Base-by-base conservation (phyloP, 495 filamentous ascomycete genomes). In the Penicillium maclennaniae region DNA sequence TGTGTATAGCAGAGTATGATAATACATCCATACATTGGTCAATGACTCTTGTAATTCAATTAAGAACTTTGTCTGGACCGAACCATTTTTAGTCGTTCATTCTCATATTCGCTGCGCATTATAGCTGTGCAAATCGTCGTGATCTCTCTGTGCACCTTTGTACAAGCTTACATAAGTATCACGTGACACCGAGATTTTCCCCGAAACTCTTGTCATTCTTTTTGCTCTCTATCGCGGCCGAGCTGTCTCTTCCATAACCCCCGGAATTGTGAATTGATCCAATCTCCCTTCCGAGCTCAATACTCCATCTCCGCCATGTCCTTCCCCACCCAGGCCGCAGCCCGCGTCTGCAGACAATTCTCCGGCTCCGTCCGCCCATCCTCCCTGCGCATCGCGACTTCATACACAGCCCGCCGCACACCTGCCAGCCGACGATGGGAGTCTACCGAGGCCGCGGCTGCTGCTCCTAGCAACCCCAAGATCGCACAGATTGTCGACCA, bases 401-500 rank as follows among this genome's bases (percentile, higher is more conserved):
- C 72, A 74, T 78, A 73, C 59, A 65, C 63, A 62, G 65, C 67
- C 59, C 70, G 67, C 61, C 63, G 70, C 65, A 73, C 71, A 56
- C 58, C 69, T 52, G 63, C 53, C 58, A 58, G 63, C 62, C 71
- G 72, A 58, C 67, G 73, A 68, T 76, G 72, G 69, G 69, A 78
- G 62, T 76, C 74, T 26, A 75, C 74, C 47, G 69, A 75, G 58
- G 66, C 89, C 46, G 83, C 86, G 47, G 78, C 81, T 49, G 79
- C 80, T 50, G 67, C 80, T 17, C 70, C 80, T 51, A 56, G 70
- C 43, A 91, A 87, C 71, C 89, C 93, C 25, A 97, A 97, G 80
- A 93, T 99, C 61, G 60, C 83, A 46, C 81, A 80, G 45, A 97
- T 99, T 62, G 93, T 99, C 53, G 93, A 97, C 72, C 91, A 97